Percentiles rank a stretch among this genome's conserved stretches.
Conservation (phyloP, 2,329 filamentous ascomycete species). For the Exophiala calicioides region DNA sequence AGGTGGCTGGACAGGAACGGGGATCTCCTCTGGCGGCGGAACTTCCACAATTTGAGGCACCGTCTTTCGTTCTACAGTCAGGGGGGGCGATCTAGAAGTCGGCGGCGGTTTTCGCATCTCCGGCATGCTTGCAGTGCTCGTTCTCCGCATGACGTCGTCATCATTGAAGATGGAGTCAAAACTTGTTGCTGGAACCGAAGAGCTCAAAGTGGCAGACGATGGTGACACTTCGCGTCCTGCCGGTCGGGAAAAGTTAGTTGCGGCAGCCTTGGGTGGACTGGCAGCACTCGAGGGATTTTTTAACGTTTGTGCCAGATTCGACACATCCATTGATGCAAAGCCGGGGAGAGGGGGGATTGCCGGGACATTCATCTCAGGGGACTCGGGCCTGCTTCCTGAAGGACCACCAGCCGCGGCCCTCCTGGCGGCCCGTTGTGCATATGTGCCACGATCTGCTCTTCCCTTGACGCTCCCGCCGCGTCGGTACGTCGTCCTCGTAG, state of each 20-base stretch:
- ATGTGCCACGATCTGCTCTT: slow-evolving; percentile 63
- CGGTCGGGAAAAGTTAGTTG: slow-evolving; percentile 31
- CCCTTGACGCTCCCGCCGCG: slow-evolving; percentile 77
- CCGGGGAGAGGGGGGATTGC: slow-evolving; percentile 35
- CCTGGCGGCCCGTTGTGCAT: slow-evolving; percentile 70
- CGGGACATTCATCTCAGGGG: slow-evolving; percentile 30
- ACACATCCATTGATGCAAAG: slow-evolving; percentile 40
- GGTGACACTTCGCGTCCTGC: slow-evolving; percentile 19
- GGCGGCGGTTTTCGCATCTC: slow-evolving; percentile 54
- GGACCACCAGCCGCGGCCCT: slow-evolving; percentile 38
- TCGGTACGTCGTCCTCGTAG: slow-evolving; percentile 87
- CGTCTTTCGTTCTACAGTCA: slow-evolving; percentile 50
- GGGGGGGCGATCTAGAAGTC: slow-evolving; percentile 57
- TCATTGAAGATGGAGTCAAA: slow-evolving; percentile 36
- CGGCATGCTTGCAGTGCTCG: slow-evolving; percentile 40
- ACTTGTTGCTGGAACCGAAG: slow-evolving; percentile 27
- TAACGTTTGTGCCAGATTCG: slow-evolving; percentile 51
- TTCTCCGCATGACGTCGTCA: slow-evolving; percentile 34
- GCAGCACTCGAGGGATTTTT: slow-evolving; percentile 31
- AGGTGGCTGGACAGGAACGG: slow-evolving; percentile 12
- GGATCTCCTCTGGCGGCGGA: slow-evolving; percentile 26
- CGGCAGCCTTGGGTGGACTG: slow-evolving; percentile 27
- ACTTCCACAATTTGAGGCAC: slow-evolving; percentile 56
- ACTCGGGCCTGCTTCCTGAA: slow-evolving; percentile 19
- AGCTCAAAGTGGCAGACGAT: slow-evolving; percentile 8